Percentiles rank a stretch among this genome's conserved stretches.
Evolutionary conservation across 306 rosid species (phyloP).

Genomic region (Quercus bicolor): DNA sequence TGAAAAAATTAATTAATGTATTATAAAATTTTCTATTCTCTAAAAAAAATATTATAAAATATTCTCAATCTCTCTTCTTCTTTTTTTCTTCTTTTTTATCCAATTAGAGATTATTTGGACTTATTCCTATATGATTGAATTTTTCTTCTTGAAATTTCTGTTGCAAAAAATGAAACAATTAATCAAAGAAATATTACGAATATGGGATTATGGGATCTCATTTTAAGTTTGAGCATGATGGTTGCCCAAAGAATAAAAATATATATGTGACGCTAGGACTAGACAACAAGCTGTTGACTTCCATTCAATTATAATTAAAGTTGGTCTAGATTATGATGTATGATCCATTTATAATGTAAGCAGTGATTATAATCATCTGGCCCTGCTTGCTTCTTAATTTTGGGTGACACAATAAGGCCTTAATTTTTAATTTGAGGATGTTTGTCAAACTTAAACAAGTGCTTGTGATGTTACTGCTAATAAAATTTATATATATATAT

Average conservation of each 20-base stretch:
- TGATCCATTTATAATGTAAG: background rate
- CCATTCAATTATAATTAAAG: background rate
- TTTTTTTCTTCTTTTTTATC: background rate
- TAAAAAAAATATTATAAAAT: no score
- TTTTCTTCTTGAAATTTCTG: background rate
- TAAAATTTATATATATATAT: background rate
- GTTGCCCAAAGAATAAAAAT: no score
- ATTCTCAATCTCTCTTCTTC: background rate
- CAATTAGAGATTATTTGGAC: background rate
- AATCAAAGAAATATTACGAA: no score
- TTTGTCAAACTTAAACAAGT: background rate
- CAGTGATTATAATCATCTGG: background rate
- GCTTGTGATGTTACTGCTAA: background rate
- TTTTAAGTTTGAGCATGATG: no score
- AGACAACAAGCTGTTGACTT: background rate
- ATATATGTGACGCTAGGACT: no score
- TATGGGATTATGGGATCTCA: no score
- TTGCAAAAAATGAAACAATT: no score
- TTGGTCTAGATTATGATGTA: background rate
- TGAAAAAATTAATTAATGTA: no score
- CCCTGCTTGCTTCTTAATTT: background rate
- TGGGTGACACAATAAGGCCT: background rate
- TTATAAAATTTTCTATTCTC: no score
- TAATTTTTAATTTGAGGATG: background rate
- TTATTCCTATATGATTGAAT: background rate